Base-by-base conservation (phyloP, 2,329 filamentous ascomycete species). In the Penicillium occitanis region DNA sequence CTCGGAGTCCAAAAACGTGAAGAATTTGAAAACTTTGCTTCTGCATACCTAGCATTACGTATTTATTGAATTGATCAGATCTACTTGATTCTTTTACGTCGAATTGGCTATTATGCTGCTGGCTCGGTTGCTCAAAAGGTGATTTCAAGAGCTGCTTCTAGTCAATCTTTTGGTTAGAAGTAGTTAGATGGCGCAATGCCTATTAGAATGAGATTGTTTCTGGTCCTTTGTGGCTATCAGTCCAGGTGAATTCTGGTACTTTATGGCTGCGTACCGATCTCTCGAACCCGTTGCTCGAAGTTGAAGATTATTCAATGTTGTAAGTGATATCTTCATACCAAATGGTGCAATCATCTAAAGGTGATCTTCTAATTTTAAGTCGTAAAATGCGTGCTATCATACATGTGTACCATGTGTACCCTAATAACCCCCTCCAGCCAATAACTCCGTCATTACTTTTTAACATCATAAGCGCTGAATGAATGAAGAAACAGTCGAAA, bases 341-440 rank as follows among this genome's bases (percentile, higher is more conserved):
- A 13, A 22, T 1, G 8, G 10, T 37, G 22, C n/a, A 57, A 30
- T 33, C 19, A 37, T 14, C n/a, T 22, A 14, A 17, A 40, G 11
- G 11, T 11, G 6, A 1, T n/a, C 6, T 33, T 37, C n/a, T 37
- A 7, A 22, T 37, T 14, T 35, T 57, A 19, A 57, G 33, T 57
- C 53, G 19, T 57, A 40, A 57, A 57, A 33, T 57, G 53, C 33
- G 53, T 57, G 8, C 51, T 64, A 64, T 64, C 51, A 58, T 64
- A 64, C 57, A 60, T 46, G 35, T 42, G 33, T 61, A 48, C 42
- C 40, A 11, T 48, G n/a, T 19, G 40, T 17, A 30, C 5, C 25
- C 37, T 46, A 48, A n/a, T 50, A 1, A 19, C 25, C 19, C 35
- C 25, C 44, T 51, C 44, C 28, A 10, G 13, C 60, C 33, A 14